A percentile compares a stretch with the other conserved stretches of the same genome.
phyloP scores from a whole-genome alignment of 306 rosid species.

The Trifolium dubium region DNA sequence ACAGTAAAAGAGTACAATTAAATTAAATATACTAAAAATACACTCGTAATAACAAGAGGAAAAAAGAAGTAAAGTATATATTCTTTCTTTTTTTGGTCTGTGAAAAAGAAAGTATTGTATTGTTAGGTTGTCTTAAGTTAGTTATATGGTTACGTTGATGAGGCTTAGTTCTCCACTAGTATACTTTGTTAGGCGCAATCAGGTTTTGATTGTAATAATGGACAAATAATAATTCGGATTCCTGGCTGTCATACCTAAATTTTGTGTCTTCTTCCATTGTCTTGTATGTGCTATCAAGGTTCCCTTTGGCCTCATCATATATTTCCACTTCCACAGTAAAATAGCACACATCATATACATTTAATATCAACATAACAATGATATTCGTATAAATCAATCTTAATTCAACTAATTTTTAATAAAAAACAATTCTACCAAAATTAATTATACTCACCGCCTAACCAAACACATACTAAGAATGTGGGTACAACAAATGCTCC shows the following conservation, averaged over 20 bases:
- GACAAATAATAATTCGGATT: neutral
- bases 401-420: too few species aligned
- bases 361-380: too few species aligned
- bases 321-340: neutral
- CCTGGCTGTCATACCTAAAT: neutral
- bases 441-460: too few species aligned
- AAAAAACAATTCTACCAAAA: too few species aligned
- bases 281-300: neutral
- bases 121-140: neutral
- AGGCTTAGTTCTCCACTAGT: neutral
- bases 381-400: too few species aligned
- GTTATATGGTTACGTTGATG: neutral
- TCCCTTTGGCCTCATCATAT: neutral
- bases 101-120: neutral
- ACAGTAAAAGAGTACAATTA: too few species aligned
- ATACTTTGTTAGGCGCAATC: neutral
- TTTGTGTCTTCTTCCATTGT: neutral
- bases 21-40: neutral
- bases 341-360: neutral
- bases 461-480: too few species aligned
- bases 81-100: too few species aligned
- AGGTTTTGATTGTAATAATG: neutral
- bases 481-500: too few species aligned
- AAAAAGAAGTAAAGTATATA: too few species aligned
- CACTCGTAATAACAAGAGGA: neutral